Base-by-base conservation (phyloP, 169 alveolate genomes). In the Plasmodium knowlesi region DNA sequence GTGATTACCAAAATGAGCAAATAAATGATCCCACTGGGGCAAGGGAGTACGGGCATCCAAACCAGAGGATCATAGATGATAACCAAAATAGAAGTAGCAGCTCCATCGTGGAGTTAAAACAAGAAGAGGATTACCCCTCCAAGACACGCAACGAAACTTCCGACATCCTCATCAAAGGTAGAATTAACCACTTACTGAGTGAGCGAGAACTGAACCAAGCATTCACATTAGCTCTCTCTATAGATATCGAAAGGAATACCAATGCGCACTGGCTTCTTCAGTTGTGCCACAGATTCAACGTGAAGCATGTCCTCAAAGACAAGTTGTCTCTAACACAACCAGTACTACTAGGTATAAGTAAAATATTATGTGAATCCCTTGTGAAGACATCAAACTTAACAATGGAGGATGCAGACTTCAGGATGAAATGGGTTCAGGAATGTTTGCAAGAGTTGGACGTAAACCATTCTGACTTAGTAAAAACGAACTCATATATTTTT, bases 191-290 rank as follows among this genome's bases (percentile, higher is more conserved):
- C 73, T 73, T 89, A 12, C 72, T 89, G 25, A 89, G 91, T 80
- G 94, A 89, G 72, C 91, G 83, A 61, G 89, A 78, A 43, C 50
- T 79, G 32, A 80, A 89, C 43, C 76, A 89, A 50, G 94, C 94
- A 9, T 89, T 89, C 82, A 81, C 90, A 22, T 81, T 89, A 41
- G 94, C 94, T 8, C 34, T 89, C 12, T 89, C 94, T 12, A 70
- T 89, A 16, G 94, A 89, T 53, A 89, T 89, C 16, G 94, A 89
- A 89, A 79, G 83, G 32, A 81, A 89, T 16, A 89, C 94, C 22
- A 89, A 89, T 43, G 89, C 80, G 2, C 67, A 28, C 22, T 89
- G 94, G 94, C 34, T 89, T 34, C 74, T 89, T 9, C 90, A 89
- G 25, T 30, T 89, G 76, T 89, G 94, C 67, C 74, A 22, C 80